Evolutionary conservation across 345 rosid species (phyloP), one percentile per base, ranked within the genome.

Genomic region (Geranium brycei): DNA sequence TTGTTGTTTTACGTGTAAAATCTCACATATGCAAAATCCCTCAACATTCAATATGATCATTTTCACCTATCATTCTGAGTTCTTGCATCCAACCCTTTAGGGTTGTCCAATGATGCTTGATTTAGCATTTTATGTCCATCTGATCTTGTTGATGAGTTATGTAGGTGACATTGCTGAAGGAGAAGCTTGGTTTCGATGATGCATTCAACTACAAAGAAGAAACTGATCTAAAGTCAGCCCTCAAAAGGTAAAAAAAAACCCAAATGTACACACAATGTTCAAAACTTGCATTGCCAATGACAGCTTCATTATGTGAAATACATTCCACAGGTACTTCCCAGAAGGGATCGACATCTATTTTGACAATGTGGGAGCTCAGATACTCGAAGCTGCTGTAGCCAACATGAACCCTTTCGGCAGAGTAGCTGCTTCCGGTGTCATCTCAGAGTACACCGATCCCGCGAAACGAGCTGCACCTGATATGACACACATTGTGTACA

Each of bases 291-390:
- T 1, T 23, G 28, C 28, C 28, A 23, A 23, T 23, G 28, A 23
- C 28, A 23, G 28, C 28, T 23, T 23, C 28, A 23, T 2, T 23
- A 23, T 23, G 28, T 23, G 1, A 23, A 23, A 23, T 2, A 23
- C 1, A 23, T 23, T 23, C 28, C 28, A 23, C 28, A 23, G 28
- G 79, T 77, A 78, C 62, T 83, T 85, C 47, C 86, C 88, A 0
- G 72, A 77, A 2, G 85, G 88, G 4, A 83, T 86, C 4, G 86
- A 86, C 61, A 69, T 83, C 59, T 86, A 86, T 64, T 86, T 86
- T 51, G 91, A 86, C 82, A 80, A 81, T 4, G 83, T 83, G 13
- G 85, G 86, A 47, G 78, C 47, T 17, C 77, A 81, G 41, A 86
- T 83, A 85, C 82, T 51, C 68, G 83, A 77, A 60, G 86, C 84